phyloP scores from a whole-genome alignment of 306 rosid species.

The Quercus engelmannii region DNA sequence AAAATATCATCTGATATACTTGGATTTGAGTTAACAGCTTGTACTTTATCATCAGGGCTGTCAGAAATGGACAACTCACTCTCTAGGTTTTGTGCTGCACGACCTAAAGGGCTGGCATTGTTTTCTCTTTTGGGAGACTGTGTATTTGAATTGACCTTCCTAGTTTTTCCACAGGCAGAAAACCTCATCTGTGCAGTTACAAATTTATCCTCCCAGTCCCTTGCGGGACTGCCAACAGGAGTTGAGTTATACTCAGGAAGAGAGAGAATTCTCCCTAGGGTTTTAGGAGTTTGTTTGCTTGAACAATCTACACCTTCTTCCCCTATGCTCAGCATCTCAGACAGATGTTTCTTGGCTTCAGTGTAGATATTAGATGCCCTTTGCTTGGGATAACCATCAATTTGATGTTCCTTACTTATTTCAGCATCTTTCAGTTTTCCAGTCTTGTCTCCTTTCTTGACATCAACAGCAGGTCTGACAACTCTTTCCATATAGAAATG shows the following conservation, averaged over 20 bases:
- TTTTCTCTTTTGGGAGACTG: slow-evolving; percentile 37
- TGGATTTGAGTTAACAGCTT: slow-evolving; percentile 38
- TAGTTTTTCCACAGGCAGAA: slow-evolving; percentile 28
- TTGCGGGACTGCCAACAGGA: slow-evolving; percentile 76
- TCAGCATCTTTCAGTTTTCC: slow-evolving; percentile 55
- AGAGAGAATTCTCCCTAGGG: slow-evolving; percentile 86
- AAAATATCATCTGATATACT: slow-evolving; percentile 22
- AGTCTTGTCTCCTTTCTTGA: slow-evolving; percentile 47
- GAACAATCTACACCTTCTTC: slow-evolving; percentile 55
- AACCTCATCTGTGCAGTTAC: slow-evolving; percentile 60
- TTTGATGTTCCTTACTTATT: slow-evolving; percentile 40
- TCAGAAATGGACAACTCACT: slow-evolving; percentile 28
- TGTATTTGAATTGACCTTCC: slow-evolving; percentile 37
- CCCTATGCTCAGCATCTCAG: slow-evolving; percentile 60
- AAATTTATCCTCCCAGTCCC: slow-evolving; percentile 63
- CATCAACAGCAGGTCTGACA: slow-evolving; percentile 46
- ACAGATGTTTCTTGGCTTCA: slow-evolving; percentile 85
- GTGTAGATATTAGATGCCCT: slow-evolving; percentile 58
- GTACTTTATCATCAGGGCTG: slow-evolving; percentile 33
- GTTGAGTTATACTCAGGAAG: slow-evolving; percentile 76
- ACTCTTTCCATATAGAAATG: slow-evolving; percentile 79
- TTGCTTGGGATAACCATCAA: slow-evolving; percentile 36
- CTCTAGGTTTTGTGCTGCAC: slow-evolving; percentile 33
- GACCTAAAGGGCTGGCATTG: slow-evolving; percentile 26
- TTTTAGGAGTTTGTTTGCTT: slow-evolving; percentile 53